Evolutionary conservation across 2,329 filamentous ascomycete genomes (phyloP), one percentile per base, ranked within the genome.

Genomic region (Arthrobotrys megalospora): DNA sequence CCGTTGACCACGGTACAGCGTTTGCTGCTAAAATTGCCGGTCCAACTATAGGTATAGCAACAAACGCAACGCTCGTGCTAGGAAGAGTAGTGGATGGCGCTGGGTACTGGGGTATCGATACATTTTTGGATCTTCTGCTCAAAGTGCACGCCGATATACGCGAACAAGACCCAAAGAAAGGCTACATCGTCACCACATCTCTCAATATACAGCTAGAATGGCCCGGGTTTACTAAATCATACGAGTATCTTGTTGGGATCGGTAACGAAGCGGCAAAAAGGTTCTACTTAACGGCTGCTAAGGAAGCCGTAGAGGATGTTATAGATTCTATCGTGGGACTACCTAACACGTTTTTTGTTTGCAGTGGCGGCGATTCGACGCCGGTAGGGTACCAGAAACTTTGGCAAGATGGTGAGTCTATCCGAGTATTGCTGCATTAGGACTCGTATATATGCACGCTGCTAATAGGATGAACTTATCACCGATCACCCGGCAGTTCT

Each of bases 91-190:
- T 12, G 2, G 64, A 76, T 28, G 63, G 52, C 21, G 7, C 43
- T 58, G 6, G 53, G 52, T 16, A 14, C 19, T n/a, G 4, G n/a
- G 5, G 28, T 24, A 3, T 11, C 3, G 55, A 48, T 2, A 24
- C 11, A 16, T 16, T 48, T 7, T 11, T 76, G 1, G 52, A 68
- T 48, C 14, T 14, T 10, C n/a, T 63, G 0, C 7, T 63, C 6
- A 67, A 68, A n/a, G 52, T 53, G 0, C 53, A 68, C 24, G 63
- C 68, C 34, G 36, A 68, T 32, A 53, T 76, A 32, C 43, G 11
- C n/a, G 1, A 12, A 5, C 41, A 21, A 4, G 38, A 63, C 11
- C 8, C 43, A 4, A 36, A 63, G 11, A 48, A 36, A n/a, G 38
- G 16, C 10, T 52, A 21, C 7, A 58, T 76, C 0, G 45, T 76